Base-by-base conservation (phyloP, 768 basidiomycete genomes). In the Serendipita sp. region DNA sequence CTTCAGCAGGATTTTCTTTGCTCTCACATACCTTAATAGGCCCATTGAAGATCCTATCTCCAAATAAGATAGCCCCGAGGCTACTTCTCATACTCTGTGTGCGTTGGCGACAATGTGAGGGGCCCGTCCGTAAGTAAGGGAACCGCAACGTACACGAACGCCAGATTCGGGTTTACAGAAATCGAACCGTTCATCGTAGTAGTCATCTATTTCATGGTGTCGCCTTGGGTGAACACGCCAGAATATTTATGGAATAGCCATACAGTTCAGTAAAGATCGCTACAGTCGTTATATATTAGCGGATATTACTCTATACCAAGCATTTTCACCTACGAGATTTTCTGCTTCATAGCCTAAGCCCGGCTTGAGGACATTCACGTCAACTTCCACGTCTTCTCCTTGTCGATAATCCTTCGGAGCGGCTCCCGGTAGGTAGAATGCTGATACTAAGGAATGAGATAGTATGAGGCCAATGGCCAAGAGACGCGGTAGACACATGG, bases 261-360 rank as follows among this genome's bases (percentile, higher is more conserved):
- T 68, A 92, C 91, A 91, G 71, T 91, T 91, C 63, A 94, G 89
- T 69, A 94, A 76, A 15, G 91, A 94, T 88, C 88, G 91, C 91
- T 93, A 67, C 66, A 16, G 32, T 16, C 48, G n/a, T 47, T 44
- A 51, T 36, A 16, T 56, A 41, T 45, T 23, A 62, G 45, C 28
- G 51, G 65, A n/a, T 56, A 64, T n/a, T 66, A 44, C n/a, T 63
- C 35, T 45, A 65, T 65, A 34, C 45, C 64, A 10, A 30, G 10
- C 36, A 32, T 68, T 60, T 16, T 23, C 23, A 15, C 35, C 30
- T n/a, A 63, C 58, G 8, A 65, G 16, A 16, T 32, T n/a, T 28
- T 65, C 41, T 7, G 56, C 65, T 32, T 36, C 35, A 52, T 54
- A 13, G 10, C 44, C 28, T 64, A 52, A 41, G 82, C 81, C 91